Percentiles rank a stretch among this genome's conserved stretches.
These are phyloP conservation scores for Keithomyces neogunnii DNA, from an alignment of 2,329 filamentous ascomycete species.

Conservation along the genomic window DNA sequence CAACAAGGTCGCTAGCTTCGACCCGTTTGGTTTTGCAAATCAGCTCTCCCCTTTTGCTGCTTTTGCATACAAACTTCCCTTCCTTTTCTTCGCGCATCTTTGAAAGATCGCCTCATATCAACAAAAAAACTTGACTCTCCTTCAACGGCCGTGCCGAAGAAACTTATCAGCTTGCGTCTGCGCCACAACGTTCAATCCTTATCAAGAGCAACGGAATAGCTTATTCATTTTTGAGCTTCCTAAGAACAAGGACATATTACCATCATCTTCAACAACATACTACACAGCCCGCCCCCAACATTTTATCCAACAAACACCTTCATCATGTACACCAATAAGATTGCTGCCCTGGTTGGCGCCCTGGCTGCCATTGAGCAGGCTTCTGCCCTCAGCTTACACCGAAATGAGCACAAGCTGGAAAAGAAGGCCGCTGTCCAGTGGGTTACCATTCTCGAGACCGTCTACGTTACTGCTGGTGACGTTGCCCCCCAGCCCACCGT, in stretches of 20 bases:
- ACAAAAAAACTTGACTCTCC: slow-evolving; percentile 11
- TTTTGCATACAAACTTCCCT: slow-evolving; percentile 16
- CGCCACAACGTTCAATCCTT: neutral
- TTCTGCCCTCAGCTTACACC: slow-evolving; percentile 33
- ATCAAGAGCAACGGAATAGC: neutral
- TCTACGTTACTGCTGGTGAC: slow-evolving; percentile 24
- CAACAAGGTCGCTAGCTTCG: slow-evolving; percentile 11
- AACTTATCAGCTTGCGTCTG: slow-evolving; percentile 1
- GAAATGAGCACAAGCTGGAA: slow-evolving; percentile 28
- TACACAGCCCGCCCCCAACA: neutral
- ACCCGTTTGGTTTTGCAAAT: slow-evolving; percentile 5
- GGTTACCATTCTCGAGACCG: slow-evolving; percentile 32
- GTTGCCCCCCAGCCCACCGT: slow-evolving; percentile 5
- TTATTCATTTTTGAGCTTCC: neutral
- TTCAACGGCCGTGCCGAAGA: slow-evolving; percentile 26
- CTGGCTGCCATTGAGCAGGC: slow-evolving; percentile 35
- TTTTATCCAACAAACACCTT: neutral
- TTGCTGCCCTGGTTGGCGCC: slow-evolving; percentile 32
- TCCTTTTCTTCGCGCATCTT: slow-evolving; percentile 34
- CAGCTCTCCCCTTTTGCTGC: slow-evolving; percentile 18
- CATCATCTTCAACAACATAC: slow-evolving; percentile 8
- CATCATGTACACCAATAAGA: slow-evolving; percentile 36
- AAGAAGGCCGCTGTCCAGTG: slow-evolving; percentile 29
- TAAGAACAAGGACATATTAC: neutral
- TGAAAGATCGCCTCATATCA: slow-evolving; percentile 35